Base-by-base conservation (phyloP, 305 asterid genomes). In the Monarda citriodora region DNA sequence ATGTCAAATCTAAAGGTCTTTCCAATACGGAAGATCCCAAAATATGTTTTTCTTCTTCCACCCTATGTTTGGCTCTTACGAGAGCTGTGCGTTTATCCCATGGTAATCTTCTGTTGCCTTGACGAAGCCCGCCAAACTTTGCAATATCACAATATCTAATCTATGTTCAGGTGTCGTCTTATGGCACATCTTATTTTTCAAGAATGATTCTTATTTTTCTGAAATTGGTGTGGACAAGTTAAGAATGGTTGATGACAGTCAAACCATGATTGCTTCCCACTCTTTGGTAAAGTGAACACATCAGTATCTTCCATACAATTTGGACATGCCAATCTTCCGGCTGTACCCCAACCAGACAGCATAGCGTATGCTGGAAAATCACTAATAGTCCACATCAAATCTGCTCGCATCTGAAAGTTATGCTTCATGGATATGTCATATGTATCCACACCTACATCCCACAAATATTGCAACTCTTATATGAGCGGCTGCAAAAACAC, bases 261-360 rank as follows among this genome's bases (percentile, higher is more conserved):
- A 53, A 53, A 53, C 58, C 58, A 53, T 13, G 58, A 53, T 29
- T 26, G 12, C 16, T 53, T 53, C 1, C 58, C 40, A 16, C 58
- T 31, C 5, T 9, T 13, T 3, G 8, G 7, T 14, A 53, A 7
- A 6, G 58, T 53, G 13, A 53, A 53, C 1, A 16, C 54, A 13
- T 22, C 10, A 5, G 10, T 21, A 0, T 22, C 6, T 5, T 49
- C 32, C 54, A 22, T 49, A 16, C 54, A 49, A 21, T 21, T 3
- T 12, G 32, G 54, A 22, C 54, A 49, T 5, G 32, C 54, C 5
- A 49, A 10, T 21, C 32, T 49, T 21, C 54, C 54, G 5, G 17
- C 25, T 1, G 23, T 49, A 22, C 32, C 22, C 54, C 32, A 49
- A 1, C 54, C 54, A 5, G 17, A 49, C 32, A 49, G 5, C 54